These are phyloP conservation scores for Phytopythium aichiense DNA, from an alignment of 352 stramenopile genomes.

Conservation along the genomic window DNA sequence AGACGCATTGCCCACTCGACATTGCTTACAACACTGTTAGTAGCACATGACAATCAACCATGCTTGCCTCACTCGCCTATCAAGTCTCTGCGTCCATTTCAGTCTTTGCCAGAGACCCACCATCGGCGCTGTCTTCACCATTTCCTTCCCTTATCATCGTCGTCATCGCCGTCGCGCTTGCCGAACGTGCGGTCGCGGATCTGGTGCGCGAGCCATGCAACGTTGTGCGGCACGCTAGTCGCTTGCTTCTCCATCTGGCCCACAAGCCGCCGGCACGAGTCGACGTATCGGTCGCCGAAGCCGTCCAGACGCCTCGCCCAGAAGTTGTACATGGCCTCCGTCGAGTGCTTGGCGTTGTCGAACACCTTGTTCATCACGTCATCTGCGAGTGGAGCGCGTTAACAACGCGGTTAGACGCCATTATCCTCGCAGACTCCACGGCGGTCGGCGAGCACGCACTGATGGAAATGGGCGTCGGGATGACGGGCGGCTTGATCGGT, in stretches of 20 bases:
- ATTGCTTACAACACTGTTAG: too few species aligned
- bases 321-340: slow-evolving; percentile 63
- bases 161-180: slow-evolving; percentile 17
- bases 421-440: slow-evolving; percentile 2
- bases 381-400: slow-evolving; percentile 10
- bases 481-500: slow-evolving; percentile 31
- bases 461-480: slow-evolving; percentile 50
- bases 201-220: slow-evolving; percentile 42
- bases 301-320: slow-evolving; percentile 62
- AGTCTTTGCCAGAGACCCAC: background rate
- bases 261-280: slow-evolving; percentile 56
- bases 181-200: slow-evolving; percentile 35
- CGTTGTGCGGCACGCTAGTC: slow-evolving; percentile 34
- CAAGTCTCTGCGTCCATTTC: background rate
- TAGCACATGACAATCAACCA: background rate
- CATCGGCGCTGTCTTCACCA: background rate
- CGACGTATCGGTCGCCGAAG: slow-evolving; percentile 60
- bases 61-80: background rate
- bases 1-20: too few species aligned
- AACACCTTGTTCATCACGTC: slow-evolving; percentile 37
- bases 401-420: background rate
- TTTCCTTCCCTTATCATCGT: background rate
- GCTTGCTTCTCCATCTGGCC: slow-evolving; percentile 67
- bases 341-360: slow-evolving; percentile 50
- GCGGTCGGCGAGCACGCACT: slow-evolving; percentile 19